A percentile compares a stretch with the other conserved stretches of the same genome.
phyloP scores from a whole-genome alignment of 805 yeast species.

The Alloascoidea africana region DNA sequence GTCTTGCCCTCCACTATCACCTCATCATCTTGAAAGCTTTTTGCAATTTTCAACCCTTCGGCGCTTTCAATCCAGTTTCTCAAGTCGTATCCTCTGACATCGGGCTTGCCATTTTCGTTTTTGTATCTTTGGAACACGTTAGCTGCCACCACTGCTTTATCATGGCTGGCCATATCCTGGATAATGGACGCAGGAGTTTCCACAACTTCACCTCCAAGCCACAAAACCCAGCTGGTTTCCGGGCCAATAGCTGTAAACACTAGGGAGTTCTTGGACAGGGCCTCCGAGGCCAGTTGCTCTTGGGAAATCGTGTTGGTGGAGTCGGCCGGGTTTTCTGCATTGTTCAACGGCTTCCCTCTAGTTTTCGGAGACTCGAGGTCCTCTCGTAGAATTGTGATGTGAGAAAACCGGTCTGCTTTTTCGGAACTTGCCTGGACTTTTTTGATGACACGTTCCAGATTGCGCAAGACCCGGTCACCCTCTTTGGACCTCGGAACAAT shows the following conservation, averaged over 20 bases:
- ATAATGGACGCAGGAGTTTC: conserved; percentile 76
- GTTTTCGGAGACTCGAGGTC: no score
- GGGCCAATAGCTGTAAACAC: conserved; percentile 83
- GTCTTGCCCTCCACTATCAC: conserved; percentile 90
- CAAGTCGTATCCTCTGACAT: conserved; percentile 82
- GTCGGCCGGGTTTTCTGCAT: no score
- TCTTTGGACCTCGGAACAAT: conserved; percentile 72
- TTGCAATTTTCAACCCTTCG: conserved; percentile 64
- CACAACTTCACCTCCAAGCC: conserved; percentile 92
- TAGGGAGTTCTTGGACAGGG: conserved; percentile 84
- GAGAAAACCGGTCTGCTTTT: conserved; percentile 55
- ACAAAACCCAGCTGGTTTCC: conserved; percentile 84
- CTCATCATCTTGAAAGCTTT: conserved; percentile 67
- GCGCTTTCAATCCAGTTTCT: conserved; percentile 78
- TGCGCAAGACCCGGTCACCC: conserved; percentile 67
- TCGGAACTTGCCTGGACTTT: conserved; percentile 49
- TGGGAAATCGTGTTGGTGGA: conserved; percentile 67
- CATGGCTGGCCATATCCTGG: conserved; percentile 75
- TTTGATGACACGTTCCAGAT: conserved; percentile 65
- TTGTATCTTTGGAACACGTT: conserved; percentile 80
- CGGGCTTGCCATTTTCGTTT: conserved; percentile 34
- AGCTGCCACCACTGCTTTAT: conserved; percentile 81
- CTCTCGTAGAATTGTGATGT: conserved; percentile 81
- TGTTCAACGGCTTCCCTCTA: no score
- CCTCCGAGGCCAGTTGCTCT: conserved; percentile 82